Percentiles rank a stretch among this genome's conserved stretches.
These are phyloP conservation scores for Zygoascus meyerae DNA, from an alignment of 1,139 yeast genomes.

Conservation along the genomic window DNA sequence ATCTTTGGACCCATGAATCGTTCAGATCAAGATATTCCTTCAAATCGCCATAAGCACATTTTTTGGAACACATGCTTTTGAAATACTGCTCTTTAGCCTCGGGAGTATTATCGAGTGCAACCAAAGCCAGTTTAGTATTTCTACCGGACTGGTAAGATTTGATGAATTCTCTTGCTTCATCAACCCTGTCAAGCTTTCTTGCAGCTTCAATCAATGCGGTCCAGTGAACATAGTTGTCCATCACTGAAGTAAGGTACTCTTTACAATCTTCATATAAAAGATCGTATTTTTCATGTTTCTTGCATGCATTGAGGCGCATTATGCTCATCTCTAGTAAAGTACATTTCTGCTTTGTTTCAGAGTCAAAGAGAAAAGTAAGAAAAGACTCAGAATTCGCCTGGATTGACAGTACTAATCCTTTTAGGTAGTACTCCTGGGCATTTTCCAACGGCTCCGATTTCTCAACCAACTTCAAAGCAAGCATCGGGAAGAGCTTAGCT, in stretches of 20 bases:
- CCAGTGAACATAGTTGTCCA: slow-evolving; percentile 37
- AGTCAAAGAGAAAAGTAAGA: slow-evolving; percentile 24
- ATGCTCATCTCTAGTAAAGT: slow-evolving; percentile 47
- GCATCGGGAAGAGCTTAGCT: slow-evolving; percentile 44
- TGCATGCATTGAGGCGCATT: slow-evolving; percentile 44
- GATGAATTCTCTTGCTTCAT: slow-evolving; percentile 30
- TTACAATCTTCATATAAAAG: slow-evolving; percentile 34
- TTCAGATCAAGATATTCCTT: slow-evolving; percentile 32
- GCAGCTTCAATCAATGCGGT: slow-evolving; percentile 42
- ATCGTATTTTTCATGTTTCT: slow-evolving; percentile 39
- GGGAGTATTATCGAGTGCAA: slow-evolving; percentile 37
- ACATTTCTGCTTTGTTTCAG: slow-evolving; percentile 8
- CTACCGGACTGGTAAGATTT: slow-evolving; percentile 38
- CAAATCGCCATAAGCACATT: slow-evolving; percentile 59
- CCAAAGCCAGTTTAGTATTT: slow-evolving; percentile 50
- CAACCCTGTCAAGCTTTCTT: slow-evolving; percentile 29
- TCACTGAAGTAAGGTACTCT: slow-evolving; percentile 22
- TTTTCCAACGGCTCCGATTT: slow-evolving; percentile 40
- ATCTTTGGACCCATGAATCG: slow-evolving; percentile 5
- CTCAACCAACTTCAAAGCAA: slow-evolving; percentile 53
- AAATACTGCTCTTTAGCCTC: slow-evolving; percentile 41
- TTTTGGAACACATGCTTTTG: slow-evolving; percentile 42
- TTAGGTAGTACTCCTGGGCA: slow-evolving; percentile 57
- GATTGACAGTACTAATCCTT: slow-evolving; percentile 42
- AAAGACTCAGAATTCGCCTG: slow-evolving; percentile 34